Conservation (phyloP, 495 filamentous ascomycete genomes). For the Viridothelium virens region DNA sequence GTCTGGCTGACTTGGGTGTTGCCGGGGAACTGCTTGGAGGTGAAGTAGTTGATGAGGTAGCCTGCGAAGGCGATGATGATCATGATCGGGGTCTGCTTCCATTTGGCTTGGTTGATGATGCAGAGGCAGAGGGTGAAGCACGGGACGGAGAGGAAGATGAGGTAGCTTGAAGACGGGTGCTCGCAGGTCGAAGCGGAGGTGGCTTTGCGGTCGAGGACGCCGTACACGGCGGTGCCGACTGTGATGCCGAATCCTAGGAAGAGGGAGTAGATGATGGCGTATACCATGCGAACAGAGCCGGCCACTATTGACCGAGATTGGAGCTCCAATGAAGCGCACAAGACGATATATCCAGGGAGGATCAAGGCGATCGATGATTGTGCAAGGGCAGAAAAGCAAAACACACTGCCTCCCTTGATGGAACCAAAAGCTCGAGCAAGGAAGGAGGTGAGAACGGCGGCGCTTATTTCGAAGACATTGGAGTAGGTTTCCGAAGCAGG, state of each 20-base stretch:
- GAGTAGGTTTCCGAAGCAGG: slow-evolving; percentile 72
- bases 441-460: slow-evolving; percentile 82
- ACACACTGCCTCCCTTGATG: slow-evolving; percentile 58
- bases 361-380: slow-evolving; percentile 90
- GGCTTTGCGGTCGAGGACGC: slow-evolving; percentile 67
- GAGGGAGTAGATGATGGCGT: slow-evolving; percentile 89
- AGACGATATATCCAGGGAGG: slow-evolving; percentile 77
- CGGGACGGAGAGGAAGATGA: slow-evolving; percentile 67
- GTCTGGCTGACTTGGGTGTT: slow-evolving; percentile 80
- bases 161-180: slow-evolving; percentile 53
- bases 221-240: slow-evolving; percentile 84
- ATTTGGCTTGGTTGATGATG: slow-evolving; percentile 82
- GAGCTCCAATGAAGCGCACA: slow-evolving; percentile 78
- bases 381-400: slow-evolving; percentile 89
- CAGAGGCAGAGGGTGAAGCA: slow-evolving; percentile 76
- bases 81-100: slow-evolving; percentile 84
- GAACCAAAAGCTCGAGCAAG: slow-evolving; percentile 81
- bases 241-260: slow-evolving; percentile 98
- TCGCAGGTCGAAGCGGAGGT: slow-evolving; percentile 64
- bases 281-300: slow-evolving; percentile 90
- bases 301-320: slow-evolving; percentile 81
- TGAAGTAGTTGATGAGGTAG: slow-evolving; percentile 83
- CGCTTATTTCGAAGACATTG: slow-evolving; percentile 88
- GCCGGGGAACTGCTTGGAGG: slow-evolving; percentile 57
- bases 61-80: slow-evolving; percentile 71